phyloP scores from a whole-genome alignment of 768 basidiomycete species.

The Trametes cingulata region DNA sequence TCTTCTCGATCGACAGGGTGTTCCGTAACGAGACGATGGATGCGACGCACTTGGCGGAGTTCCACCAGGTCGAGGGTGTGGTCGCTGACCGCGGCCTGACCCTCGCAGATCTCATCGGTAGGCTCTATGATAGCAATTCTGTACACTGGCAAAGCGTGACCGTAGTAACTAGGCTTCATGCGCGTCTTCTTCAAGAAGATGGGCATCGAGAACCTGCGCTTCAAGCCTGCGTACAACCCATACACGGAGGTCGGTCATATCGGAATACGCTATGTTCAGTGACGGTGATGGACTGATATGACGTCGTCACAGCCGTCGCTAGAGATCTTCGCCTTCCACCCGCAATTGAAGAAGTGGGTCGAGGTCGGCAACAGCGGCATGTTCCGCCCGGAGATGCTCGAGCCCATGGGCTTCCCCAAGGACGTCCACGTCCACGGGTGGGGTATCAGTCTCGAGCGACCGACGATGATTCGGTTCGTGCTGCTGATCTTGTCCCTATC shows the following conservation, averaged over 20 bases:
- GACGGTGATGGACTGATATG: neutral
- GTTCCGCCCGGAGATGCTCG: slow-evolving; percentile 99
- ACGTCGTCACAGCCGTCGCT: slow-evolving; percentile 70
- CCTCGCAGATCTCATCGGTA: slow-evolving; percentile 93
- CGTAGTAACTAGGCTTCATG: slow-evolving; percentile 73
- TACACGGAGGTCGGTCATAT: slow-evolving; percentile 73
- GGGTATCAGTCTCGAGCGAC: slow-evolving; percentile 92
- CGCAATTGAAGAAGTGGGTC: slow-evolving; percentile 90
- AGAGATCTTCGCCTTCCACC: slow-evolving; percentile 99
- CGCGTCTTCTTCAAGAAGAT: slow-evolving; percentile 97
- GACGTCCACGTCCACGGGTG: slow-evolving; percentile 97
- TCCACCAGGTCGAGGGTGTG: slow-evolving; percentile 99
- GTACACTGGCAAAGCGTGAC: neutral
- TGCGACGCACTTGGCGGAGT: slow-evolving; percentile 97
- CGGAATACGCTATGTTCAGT: slow-evolving; percentile 4
- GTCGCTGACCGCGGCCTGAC: slow-evolving; percentile 93
- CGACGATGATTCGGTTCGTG: slow-evolving; percentile 95
- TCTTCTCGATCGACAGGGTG: slow-evolving; percentile 97
- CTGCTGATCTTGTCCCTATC: neutral
- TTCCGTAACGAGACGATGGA: slow-evolving; percentile 99
- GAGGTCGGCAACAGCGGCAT: slow-evolving; percentile 99
- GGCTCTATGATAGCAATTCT: too few relatives aligned
- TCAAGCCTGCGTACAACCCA: slow-evolving; percentile 99
- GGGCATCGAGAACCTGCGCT: slow-evolving; percentile 90
- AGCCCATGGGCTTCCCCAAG: slow-evolving; percentile 97